These are phyloP conservation scores for Heterococcus sp. DNA, from an alignment of 108 stramenopile species.

Conservation along the genomic window DNA sequence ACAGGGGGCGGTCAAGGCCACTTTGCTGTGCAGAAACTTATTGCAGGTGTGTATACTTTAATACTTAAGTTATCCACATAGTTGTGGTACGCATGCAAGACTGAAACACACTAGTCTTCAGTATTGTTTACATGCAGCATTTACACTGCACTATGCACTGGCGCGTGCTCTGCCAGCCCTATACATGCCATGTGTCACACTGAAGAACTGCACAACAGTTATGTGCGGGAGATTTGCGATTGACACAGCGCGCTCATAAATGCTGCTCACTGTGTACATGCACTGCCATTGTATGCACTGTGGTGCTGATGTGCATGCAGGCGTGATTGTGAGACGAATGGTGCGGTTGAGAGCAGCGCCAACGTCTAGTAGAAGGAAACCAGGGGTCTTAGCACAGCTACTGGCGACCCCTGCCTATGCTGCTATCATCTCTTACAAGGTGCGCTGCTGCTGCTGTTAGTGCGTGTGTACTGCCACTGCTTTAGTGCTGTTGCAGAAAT, in stretches of 20 bases:
- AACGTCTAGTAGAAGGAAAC: neutral
- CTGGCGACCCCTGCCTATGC: conserved; percentile 9
- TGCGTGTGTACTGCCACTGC: too few relatives aligned
- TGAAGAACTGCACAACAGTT: neutral
- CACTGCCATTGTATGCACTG: neutral
- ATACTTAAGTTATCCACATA: too few relatives aligned
- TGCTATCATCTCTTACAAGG: conserved; percentile 15
- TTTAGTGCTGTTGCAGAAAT: too few relatives aligned
- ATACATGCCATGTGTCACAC: too few relatives aligned
- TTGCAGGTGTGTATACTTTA: too few relatives aligned
- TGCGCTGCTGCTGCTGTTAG: too few relatives aligned
- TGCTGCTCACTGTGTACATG: neutral
- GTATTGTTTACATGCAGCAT: too few relatives aligned
- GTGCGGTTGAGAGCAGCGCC: conserved; percentile 6
- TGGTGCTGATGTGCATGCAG: neutral
- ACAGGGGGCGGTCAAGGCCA: conserved; percentile 40
- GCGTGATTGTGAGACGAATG: conserved; percentile 13
- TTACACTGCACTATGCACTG: too few relatives aligned
- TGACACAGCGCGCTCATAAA: neutral
- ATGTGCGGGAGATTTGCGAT: neutral
- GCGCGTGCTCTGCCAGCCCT: too few relatives aligned
- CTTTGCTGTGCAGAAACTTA: conserved; percentile 11
- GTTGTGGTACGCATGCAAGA: too few relatives aligned
- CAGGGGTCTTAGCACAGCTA: conserved; percentile 10
- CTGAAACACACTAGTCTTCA: too few relatives aligned